phyloP scores from a whole-genome alignment of 257 asterid species.

The Ilex asprella region DNA sequence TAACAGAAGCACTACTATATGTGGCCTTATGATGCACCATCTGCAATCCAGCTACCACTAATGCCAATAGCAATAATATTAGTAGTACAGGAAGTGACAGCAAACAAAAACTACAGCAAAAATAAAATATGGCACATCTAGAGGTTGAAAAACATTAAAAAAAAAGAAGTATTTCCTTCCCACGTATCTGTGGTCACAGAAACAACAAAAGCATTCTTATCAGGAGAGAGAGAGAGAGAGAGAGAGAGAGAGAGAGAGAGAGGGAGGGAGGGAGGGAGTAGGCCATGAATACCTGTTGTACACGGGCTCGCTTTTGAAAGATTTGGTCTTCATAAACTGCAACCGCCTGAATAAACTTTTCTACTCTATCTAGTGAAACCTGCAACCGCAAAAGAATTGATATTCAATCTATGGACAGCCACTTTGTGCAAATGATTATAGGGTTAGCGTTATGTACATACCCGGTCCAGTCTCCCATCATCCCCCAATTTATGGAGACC shows the following conservation, averaged over 20 bases:
- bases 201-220: background rate
- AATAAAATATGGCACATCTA: no score
- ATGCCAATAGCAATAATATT: no score
- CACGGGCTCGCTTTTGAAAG: conserved; percentile 77
- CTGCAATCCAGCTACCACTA: no score
- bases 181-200: background rate
- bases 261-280: conserved; percentile 16
- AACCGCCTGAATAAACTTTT: conserved; percentile 84
- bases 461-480: no score
- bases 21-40: no score
- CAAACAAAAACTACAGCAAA: no score
- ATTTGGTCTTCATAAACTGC: conserved; percentile 80
- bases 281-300: conserved; percentile 55
- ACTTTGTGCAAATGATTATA: background rate
- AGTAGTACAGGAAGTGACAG: no score
- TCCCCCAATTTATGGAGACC: no score
- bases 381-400: conserved; percentile 19
- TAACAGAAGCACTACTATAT: no score
- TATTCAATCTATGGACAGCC: background rate
- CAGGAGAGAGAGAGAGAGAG: background rate
- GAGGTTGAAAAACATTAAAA: background rate
- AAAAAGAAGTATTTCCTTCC: no score
- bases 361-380: conserved; percentile 84
- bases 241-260: conserved; percentile 8
- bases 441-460: no score